Evolutionary conservation across 2,329 filamentous ascomycete genomes (phyloP), one percentile per base, ranked within the genome.

Genomic region (Aspergillus sp.): DNA sequence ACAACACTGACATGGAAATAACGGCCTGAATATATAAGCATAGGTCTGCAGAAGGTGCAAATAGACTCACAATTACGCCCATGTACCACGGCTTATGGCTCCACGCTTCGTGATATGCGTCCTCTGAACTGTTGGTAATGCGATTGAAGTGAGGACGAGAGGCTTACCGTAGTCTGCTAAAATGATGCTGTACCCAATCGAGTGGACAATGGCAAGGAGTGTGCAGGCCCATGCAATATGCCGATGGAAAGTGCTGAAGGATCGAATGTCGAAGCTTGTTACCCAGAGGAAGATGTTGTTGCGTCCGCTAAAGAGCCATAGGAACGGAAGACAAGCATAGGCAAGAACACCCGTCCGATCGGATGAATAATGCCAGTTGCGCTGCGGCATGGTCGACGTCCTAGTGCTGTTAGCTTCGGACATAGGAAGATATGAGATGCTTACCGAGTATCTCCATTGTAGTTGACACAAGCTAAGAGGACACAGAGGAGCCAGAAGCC

Each of bases 241-340:
- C 0, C 87, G 82, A 68, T 90, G 88, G 55, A 89, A 89, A 51
- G 84, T 82, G 65, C 84, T 89, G 66, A 85, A 89, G 0, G 85
- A 85, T 2, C 80, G 80, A 69, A 87, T 88, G 9, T 83, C 84
- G 85, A 87, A 90, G 0, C 87, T 85, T 0, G 87, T 89, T 0
- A 85, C 66, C 84, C 84, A 87, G 58, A 89, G 76, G 12, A 89
- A 78, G 0, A 86, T 62, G 57, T 90, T 88, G 62, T 90, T 90
- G 7, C 87, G 78, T 72, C 84, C 83, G 2, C 83, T 84, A 64
- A 90, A 89, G 0, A 89, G 70, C 86, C 86, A 89, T 0, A 89
- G 77, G 9, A 87, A 67, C 0, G 86, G 85, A 9, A 89, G 81
- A 62, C 87, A 87, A 4, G 83, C 83, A 61, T 86, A 83, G 0